Conservation (phyloP, 176 grass and related monocot species). For the Melocanna baccifera region DNA sequence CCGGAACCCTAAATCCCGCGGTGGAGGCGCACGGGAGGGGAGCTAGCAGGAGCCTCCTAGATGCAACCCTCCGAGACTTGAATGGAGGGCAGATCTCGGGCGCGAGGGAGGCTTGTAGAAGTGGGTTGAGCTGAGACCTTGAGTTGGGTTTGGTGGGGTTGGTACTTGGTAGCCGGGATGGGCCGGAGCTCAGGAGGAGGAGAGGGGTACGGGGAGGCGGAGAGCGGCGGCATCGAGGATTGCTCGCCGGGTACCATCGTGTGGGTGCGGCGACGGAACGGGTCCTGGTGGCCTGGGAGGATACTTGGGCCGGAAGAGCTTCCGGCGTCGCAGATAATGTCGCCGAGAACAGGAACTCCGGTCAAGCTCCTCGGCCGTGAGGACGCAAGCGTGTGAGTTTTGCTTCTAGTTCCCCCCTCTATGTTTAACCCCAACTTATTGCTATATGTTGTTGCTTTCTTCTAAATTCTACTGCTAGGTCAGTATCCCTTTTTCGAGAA, state of each 20-base stretch:
- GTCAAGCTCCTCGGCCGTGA: constrained; percentile 85
- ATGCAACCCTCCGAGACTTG: constrained; percentile 36
- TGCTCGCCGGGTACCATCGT: constrained; percentile 73
- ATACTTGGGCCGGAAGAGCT: constrained; percentile 72
- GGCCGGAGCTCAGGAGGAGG: constrained; percentile 39
- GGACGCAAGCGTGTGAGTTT: constrained; percentile 79
- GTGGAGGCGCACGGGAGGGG: background rate
- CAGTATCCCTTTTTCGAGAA: background rate
- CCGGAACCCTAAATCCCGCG: constrained; percentile 25
- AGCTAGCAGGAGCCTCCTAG: background rate
- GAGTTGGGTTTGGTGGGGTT: constrained; percentile 21
- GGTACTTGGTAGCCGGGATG: constrained; percentile 26
- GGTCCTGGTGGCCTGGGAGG: constrained; percentile 87
- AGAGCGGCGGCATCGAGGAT: constrained; percentile 30
- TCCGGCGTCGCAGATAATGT: constrained; percentile 68
- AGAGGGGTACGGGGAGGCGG: constrained; percentile 33
- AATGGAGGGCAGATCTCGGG: constrained; percentile 27
- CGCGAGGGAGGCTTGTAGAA: constrained; percentile 1
- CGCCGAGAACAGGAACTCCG: constrained; percentile 73
- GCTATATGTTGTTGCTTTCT: background rate
- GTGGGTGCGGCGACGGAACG: constrained; percentile 77
- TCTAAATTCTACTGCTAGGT: background rate
- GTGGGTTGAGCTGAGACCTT: constrained; percentile 13
- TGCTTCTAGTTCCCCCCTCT: background rate
- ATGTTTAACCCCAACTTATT: background rate